Evolutionary conservation across 2,329 filamentous ascomycete species (phyloP).

Genomic region (Nannizziopsis arthrosporioides): DNA sequence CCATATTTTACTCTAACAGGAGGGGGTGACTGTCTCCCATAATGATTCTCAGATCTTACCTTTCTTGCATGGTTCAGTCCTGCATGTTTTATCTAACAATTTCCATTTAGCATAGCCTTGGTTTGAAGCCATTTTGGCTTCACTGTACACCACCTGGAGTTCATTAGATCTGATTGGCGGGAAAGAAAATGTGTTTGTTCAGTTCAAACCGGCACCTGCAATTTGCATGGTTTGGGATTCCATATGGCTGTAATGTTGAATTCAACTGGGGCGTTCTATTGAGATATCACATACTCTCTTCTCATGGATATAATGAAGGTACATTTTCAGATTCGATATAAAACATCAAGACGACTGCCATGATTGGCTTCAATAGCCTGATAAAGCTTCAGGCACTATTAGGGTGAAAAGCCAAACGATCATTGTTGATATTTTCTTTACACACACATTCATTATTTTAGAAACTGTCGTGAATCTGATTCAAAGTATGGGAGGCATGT

Average conservation of each 20-base stretch:
- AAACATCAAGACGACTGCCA: not conserved
- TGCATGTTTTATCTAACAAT: conserved; percentile 8
- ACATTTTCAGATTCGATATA: not conserved
- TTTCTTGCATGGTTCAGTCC: conserved; percentile 6
- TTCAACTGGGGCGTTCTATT: not conserved
- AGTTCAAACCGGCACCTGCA: not conserved
- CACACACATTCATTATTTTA: no score
- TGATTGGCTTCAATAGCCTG: not conserved
- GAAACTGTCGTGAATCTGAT: no score
- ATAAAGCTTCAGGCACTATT: not conserved
- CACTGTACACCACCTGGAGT: conserved; percentile 16
- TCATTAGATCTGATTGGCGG: conserved; percentile 11
- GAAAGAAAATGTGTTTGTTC: not conserved
- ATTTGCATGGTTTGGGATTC: not conserved
- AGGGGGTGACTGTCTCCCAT: not conserved
- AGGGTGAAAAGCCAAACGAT: not conserved
- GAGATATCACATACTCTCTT: conserved; percentile 5
- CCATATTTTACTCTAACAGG: not conserved
- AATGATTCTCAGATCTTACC: not conserved
- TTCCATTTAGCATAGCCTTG: conserved; percentile 8
- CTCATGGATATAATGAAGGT: conserved; percentile 4
- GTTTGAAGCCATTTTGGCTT: conserved; percentile 7
- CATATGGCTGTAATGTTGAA: conserved; percentile 2
- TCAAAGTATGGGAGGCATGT: no score
- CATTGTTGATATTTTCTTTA: no score